Base-by-base conservation (phyloP, 2,329 filamentous ascomycete genomes). In the Diaporthe batatas region DNA sequence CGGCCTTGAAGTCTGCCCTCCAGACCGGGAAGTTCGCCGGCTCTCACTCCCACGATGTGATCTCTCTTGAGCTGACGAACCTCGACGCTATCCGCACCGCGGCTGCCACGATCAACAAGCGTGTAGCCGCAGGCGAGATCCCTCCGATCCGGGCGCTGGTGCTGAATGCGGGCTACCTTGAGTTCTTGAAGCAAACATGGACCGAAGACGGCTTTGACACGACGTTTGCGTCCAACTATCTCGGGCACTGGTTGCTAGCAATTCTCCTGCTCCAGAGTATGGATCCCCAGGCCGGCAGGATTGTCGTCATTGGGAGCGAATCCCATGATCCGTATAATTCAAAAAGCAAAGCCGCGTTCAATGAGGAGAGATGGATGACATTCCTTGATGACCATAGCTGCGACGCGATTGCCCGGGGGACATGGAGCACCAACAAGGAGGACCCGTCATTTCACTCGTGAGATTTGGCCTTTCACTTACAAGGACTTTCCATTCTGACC, bases 101-200 rank as follows among this genome's bases (percentile, higher is more conserved):
- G 6, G 80, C 81, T 6, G 71, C 68, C 3, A 73, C 76, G 23
- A 78, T 82, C 71, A 82, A 82, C 72, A 5, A 68, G 29, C 74
- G 75, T 2, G 78, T 83, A 12, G 74, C 79, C 6, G 72, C 74
- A 21, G 80, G 80, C n/a, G 75, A 79, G 1, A 75, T 84, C 32
- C 82, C 83, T 8, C 82, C 79, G 0, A 83, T 86, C 68, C 79
- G 79, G 21, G 82, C 78, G 1, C 76, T 86, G 6, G 80, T 85
- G 14, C 79, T 86, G 8, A 80, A 79, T 54, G 79, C 79, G 1
- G 80, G 73, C 3, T 79, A 71, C 68, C 74, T 77, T 39, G 78
- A 81, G 2, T 75, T 76, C 32, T 64, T 51, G 21, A 59, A 67
- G 25, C 77, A 79, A 70, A 49, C 68, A 2, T 73, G 79, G n/a